Base-by-base conservation (phyloP, 2,329 filamentous ascomycete species). In the Didymella lethalis region DNA sequence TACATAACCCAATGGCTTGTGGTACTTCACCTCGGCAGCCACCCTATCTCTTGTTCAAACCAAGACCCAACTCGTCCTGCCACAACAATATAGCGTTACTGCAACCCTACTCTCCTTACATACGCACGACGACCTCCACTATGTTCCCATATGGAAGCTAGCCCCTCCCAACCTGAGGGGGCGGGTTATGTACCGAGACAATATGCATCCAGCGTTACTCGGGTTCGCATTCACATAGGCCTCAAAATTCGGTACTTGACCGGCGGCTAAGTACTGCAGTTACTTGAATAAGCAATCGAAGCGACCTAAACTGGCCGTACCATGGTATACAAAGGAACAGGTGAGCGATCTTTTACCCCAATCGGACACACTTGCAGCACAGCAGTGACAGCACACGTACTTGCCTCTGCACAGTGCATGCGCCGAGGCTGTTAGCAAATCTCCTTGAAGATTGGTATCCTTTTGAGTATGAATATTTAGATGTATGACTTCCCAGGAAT, bases 161-260 rank as follows among this genome's bases (percentile, higher is more conserved):
- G 32, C 47, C 20, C 31, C 36, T 52, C 28, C 48, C 32, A 32
- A 25, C 41, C 34, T 38, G 16, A 48, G 29, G 36, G 43, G 28
- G 14, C 43, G 54, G 36, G 44, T 14, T 16, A 43, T 18, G 54
- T 48, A 46, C 46, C 46, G 36, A 46, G 31, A 40, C 41, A 31
- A 46, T 36, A 40, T 40, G 36, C 34, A 5, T 18, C 16, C 10
- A 32, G 38, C 31, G 29, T n/a, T 47, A 16, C 47, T 56, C 54
- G 54, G 31, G n/a, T 51, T 50, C 41, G 47, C 25, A 41, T 56
- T 38, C 47, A 46, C 31, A 46, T 7, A 40, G 44, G 44, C 16
- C 28, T 34, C 11, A 7, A 36, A 7, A 12, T 26, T 26, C 46
- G 25, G 46, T 44, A 38, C 31, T 49, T 55, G 23, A 6, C 36